Percentiles rank a stretch among this genome's conserved stretches.
Evolutionary conservation across 1,139 yeast species (phyloP).

Genomic region (Debaryomyces nepalensis): DNA sequence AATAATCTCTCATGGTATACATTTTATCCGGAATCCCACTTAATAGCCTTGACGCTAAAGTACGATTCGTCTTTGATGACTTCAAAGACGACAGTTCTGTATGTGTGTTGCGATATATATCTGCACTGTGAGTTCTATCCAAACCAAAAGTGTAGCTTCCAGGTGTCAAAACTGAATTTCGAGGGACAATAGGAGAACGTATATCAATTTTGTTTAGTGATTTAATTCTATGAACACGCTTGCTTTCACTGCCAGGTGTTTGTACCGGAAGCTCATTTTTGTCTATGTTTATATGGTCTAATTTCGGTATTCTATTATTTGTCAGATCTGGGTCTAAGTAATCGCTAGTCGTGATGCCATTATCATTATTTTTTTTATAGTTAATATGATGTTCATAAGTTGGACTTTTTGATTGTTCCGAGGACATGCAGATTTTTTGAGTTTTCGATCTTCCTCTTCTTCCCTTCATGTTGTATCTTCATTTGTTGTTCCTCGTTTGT

Average conservation of each 20-base stretch:
- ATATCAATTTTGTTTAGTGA: slow-evolving; percentile 30
- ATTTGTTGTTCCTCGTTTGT: background rate
- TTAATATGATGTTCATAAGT: background rate
- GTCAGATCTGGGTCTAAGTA: background rate
- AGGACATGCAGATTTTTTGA: slow-evolving; percentile 6
- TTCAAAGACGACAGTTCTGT: slow-evolving; percentile 21
- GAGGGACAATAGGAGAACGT: slow-evolving; percentile 22
- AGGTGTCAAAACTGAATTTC: slow-evolving; percentile 19
- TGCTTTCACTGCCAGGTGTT: slow-evolving; percentile 9
- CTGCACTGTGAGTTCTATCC: slow-evolving; percentile 9
- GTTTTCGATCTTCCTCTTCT: slow-evolving; percentile 8
- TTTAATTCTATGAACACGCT: slow-evolving; percentile 21
- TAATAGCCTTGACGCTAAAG: slow-evolving; percentile 25
- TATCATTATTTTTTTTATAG: slow-evolving; percentile 1
- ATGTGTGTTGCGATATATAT: slow-evolving; percentile 1
- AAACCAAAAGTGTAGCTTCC: slow-evolving; percentile 10
- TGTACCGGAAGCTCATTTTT: slow-evolving; percentile 5
- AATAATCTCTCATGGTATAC: slow-evolving; percentile 40
- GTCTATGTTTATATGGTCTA: slow-evolving; percentile 1
- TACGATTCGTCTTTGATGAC: slow-evolving; percentile 25
- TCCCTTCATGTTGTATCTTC: slow-evolving; percentile 6
- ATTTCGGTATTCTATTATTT: background rate
- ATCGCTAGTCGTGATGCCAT: background rate
- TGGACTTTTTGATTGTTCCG: slow-evolving; percentile 4
- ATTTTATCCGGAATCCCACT: slow-evolving; percentile 25